Conservation (phyloP, 1,139 yeast species). For the Dujonia santamariae region DNA sequence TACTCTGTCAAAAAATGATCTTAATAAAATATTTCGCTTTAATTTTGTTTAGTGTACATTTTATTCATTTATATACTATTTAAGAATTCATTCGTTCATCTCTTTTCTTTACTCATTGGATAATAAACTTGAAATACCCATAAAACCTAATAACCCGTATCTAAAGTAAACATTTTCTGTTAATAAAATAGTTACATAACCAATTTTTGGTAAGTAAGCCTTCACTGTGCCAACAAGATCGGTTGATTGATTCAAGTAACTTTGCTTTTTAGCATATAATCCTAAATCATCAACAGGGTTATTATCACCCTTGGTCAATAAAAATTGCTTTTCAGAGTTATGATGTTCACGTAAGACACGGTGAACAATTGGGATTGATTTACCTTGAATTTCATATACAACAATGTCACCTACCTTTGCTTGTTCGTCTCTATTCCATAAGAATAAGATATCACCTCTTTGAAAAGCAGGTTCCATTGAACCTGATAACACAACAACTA, state of each 20-base stretch:
- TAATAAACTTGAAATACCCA: slow-evolving; percentile 57
- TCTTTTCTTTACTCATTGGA: slow-evolving; percentile 50
- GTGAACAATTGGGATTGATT: slow-evolving; percentile 91
- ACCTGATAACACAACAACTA: slow-evolving; percentile 95
- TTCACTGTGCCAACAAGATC: slow-evolving; percentile 90
- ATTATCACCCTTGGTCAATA: slow-evolving; percentile 95
- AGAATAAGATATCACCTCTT: slow-evolving; percentile 88
- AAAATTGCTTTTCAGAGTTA: slow-evolving; percentile 55
- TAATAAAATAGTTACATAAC: slow-evolving; percentile 86
- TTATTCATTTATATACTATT: too few species aligned
- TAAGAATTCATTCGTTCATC: too few species aligned
- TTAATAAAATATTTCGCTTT: too few species aligned
- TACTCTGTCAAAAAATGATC: too few species aligned
- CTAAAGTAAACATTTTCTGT: slow-evolving; percentile 86
- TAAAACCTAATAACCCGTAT: slow-evolving; percentile 63
- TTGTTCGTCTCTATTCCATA: slow-evolving; percentile 77
- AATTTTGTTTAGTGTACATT: too few species aligned
- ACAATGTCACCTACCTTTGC: slow-evolving; percentile 91
- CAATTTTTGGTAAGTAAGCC: slow-evolving; percentile 88
- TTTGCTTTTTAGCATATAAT: slow-evolving; percentile 73
- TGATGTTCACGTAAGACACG: slow-evolving; percentile 86
- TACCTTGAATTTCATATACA: slow-evolving; percentile 83
- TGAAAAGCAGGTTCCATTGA: slow-evolving; percentile 99
- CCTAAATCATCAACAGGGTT: slow-evolving; percentile 89
- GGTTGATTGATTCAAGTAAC: slow-evolving; percentile 67